Evolutionary conservation across 2,329 filamentous ascomycete species (phyloP).

Genomic region (Paecilomyces formosus): DNA sequence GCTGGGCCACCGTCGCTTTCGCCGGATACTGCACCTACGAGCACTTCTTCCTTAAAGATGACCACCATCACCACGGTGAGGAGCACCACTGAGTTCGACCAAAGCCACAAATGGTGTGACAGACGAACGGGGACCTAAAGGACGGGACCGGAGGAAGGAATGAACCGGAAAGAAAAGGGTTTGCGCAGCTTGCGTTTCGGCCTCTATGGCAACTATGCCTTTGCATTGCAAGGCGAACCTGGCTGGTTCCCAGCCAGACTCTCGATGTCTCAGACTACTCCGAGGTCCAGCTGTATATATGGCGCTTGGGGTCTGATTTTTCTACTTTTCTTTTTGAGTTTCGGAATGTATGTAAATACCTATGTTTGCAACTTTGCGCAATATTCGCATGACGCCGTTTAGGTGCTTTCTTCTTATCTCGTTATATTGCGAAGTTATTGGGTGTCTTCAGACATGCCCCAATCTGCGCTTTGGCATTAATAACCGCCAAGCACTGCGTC

Average conservation of each 20-base stretch:
- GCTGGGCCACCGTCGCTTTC: constrained; percentile 88
- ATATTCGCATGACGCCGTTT: not conserved
- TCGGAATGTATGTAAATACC: constrained; percentile 9
- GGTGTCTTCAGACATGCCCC: not conserved
- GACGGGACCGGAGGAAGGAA: not conserved
- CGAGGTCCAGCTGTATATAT: constrained; percentile 8
- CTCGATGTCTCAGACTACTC: not conserved
- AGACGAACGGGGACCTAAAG: not conserved
- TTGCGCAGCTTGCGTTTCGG: not conserved
- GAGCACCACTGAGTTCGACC: constrained; percentile 47
- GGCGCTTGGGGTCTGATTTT: constrained; percentile 5
- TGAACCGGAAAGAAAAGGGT: not conserved
- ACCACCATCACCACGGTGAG: constrained; percentile 50
- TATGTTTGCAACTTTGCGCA: constrained; percentile 1
- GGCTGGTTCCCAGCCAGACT: not conserved
- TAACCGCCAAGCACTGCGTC: not conserved
- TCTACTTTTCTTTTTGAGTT: constrained; percentile 4
- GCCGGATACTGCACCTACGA: constrained; percentile 84
- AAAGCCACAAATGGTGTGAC: not conserved
- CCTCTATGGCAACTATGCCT: not conserved
- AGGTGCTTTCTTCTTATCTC: not conserved
- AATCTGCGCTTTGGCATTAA: not conserved
- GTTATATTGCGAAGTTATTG: not conserved
- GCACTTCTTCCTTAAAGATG: constrained; percentile 72
- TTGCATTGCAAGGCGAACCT: not conserved